These are phyloP conservation scores for Salix udensis DNA, from an alignment of 345 rosid genomes.

Conservation along the genomic window DNA sequence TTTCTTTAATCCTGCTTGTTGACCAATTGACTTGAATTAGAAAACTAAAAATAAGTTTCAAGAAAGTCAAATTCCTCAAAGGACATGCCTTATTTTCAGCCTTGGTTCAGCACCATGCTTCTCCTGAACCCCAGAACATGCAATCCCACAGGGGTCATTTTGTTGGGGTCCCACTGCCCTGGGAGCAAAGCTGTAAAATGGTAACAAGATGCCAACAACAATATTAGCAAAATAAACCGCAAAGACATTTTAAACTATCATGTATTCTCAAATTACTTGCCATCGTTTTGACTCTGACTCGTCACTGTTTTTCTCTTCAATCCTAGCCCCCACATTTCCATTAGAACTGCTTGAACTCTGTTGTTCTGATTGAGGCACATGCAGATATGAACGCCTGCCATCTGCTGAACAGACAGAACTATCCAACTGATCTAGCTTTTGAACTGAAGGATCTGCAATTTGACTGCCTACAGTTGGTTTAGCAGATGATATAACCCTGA, in stretches of 20 bases:
- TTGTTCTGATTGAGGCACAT: conserved; percentile 14
- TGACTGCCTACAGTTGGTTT: neutral
- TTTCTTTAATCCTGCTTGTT: conserved; percentile 11
- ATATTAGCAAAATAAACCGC: neutral
- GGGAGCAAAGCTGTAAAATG: conserved; percentile 2
- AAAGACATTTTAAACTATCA: neutral
- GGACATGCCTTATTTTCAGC: conserved; percentile 7
- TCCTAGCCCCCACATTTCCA: conserved; percentile 5
- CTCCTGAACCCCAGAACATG: conserved; percentile 8
- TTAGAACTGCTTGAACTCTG: conserved; percentile 20
- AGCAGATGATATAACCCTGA: neutral
- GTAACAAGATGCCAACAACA: neutral
- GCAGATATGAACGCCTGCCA: neutral
- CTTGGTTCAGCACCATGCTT: conserved; percentile 5
- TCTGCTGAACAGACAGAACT: neutral
- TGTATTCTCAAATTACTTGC: conserved; percentile 8
- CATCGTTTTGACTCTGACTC: neutral
- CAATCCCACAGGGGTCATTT: neutral
- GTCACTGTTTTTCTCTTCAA: conserved; percentile 1
- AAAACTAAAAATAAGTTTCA: neutral
- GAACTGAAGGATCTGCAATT: neutral
- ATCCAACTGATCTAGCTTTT: neutral
- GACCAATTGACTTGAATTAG: neutral
- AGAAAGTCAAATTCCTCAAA: neutral
- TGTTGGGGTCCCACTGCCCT: neutral